Conservation (phyloP, 805 yeast genomes). For the Yarrowia divulgata region DNA sequence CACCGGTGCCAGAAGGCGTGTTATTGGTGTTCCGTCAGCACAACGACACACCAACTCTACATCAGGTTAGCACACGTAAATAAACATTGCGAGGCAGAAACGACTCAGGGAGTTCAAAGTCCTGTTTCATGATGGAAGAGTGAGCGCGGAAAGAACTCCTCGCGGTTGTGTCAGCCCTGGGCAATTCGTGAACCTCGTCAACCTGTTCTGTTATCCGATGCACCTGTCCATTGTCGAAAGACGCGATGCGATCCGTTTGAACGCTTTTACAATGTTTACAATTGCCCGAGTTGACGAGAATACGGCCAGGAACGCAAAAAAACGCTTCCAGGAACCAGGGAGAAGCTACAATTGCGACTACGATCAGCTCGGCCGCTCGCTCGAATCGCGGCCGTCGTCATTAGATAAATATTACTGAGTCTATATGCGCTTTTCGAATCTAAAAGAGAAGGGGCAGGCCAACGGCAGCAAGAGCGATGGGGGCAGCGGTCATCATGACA, state of each 20-base stretch:
- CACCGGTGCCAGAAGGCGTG: too few relatives aligned
- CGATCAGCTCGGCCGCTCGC: not conserved
- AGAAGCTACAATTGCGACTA: not conserved
- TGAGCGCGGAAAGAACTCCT: not conserved
- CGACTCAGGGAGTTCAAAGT: not conserved
- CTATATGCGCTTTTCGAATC: slow-evolving; percentile 36
- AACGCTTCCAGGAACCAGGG: not conserved
- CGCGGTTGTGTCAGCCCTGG: not conserved
- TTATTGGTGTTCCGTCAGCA: not conserved
- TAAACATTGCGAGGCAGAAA: slow-evolving; percentile 5
- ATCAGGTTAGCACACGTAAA: slow-evolving; percentile 14
- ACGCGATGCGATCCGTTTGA: too few relatives aligned
- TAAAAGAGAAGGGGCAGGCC: slow-evolving; percentile 37
- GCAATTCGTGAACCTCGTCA: not conserved
- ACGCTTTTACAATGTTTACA: too few relatives aligned
- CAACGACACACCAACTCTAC: slow-evolving; percentile 24
- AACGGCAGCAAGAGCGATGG: slow-evolving; percentile 32
- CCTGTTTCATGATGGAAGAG: not conserved
- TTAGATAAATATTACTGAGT: slow-evolving; percentile 32
- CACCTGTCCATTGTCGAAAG: too few relatives aligned
- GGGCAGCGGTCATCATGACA: slow-evolving; percentile 23
- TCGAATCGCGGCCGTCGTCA: not conserved
- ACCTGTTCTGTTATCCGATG: too few relatives aligned
- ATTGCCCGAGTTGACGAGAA: too few relatives aligned
- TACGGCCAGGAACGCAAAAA: not conserved